phyloP scores from a whole-genome alignment of 805 yeast genomes.

The Starmerella bombicola region DNA sequence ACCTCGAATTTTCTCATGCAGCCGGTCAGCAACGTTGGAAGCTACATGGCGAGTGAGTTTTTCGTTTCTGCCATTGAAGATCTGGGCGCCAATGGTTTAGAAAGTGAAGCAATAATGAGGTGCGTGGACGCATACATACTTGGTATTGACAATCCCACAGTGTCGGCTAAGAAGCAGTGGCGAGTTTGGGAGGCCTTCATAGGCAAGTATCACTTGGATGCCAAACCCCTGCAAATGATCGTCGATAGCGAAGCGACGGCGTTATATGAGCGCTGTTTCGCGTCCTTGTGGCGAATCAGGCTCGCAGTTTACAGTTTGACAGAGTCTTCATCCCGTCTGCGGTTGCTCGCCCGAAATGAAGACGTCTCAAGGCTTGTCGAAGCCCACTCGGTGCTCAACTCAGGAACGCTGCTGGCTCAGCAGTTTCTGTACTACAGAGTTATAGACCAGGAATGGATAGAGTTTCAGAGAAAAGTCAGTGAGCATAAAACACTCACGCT shows the following conservation, averaged over 20 bases:
- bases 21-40: conserved; percentile 5
- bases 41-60: conserved; percentile 12
- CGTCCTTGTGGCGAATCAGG: conserved; percentile 69
- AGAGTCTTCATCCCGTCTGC: conserved; percentile 1
- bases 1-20: conserved; percentile 6
- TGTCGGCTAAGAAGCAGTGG: background rate
- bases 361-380: background rate
- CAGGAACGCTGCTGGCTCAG: conserved; percentile 25
- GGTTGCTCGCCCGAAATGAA: background rate
- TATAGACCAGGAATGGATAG: conserved; percentile 29
- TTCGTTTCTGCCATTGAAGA: conserved; percentile 10
- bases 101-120: conserved; percentile 29
- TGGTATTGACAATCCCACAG: conserved; percentile 34
- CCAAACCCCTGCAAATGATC: conserved; percentile 43
- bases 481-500: conserved; percentile 21
- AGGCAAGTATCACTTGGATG: conserved; percentile 38
- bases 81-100: background rate
- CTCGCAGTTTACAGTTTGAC: conserved; percentile 44
- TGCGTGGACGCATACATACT: conserved; percentile 73
- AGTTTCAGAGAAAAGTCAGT: background rate
- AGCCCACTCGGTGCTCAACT: conserved; percentile 3
- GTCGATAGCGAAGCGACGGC: conserved; percentile 36
- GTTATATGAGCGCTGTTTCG: conserved; percentile 65
- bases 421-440: conserved; percentile 30
- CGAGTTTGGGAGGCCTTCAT: conserved; percentile 18